phyloP scores from a whole-genome alignment of 306 rosid genomes.

The cucumber (Cucumis sativus) region DNA sequence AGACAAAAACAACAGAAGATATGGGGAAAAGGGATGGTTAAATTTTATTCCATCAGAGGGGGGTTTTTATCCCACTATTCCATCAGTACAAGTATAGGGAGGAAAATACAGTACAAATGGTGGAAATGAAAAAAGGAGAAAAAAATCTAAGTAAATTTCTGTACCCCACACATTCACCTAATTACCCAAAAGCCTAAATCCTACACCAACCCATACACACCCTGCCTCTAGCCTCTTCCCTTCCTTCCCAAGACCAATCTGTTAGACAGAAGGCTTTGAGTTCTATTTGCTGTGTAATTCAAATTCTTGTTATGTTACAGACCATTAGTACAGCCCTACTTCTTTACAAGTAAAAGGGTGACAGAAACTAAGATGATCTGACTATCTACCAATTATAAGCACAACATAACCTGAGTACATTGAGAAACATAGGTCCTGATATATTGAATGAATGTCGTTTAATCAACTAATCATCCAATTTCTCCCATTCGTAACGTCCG shows the following conservation, averaged over 20 bases:
- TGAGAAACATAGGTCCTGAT: conserved; percentile 24
- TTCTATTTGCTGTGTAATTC: conserved; percentile 40
- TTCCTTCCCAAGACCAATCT: conserved; percentile 46
- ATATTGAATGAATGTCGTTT: conserved; percentile 27
- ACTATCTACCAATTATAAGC: conserved; percentile 24
- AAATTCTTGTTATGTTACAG: conserved; percentile 16
- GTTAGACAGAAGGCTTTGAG: conserved; percentile 72
- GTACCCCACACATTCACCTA: conserved; percentile 58
- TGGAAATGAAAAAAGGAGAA: conserved; percentile 13
- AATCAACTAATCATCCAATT: conserved; percentile 19
- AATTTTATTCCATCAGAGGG: conserved; percentile 48
- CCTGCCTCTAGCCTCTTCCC: conserved; percentile 16
- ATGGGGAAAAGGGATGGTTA: conserved; percentile 30
- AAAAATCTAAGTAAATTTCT: conserved; percentile 45
- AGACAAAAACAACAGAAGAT: not conserved
- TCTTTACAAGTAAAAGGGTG: conserved; percentile 85
- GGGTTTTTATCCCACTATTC: conserved; percentile 27
- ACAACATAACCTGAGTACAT: conserved; percentile 23
- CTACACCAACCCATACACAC: conserved; percentile 32
- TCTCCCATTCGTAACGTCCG: conserved; percentile 81
- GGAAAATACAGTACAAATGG: conserved; percentile 50
- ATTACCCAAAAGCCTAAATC: conserved; percentile 23
- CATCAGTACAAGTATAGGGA: conserved; percentile 78
- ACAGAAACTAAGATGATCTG: conserved; percentile 55
- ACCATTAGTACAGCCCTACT: conserved; percentile 41